phyloP scores from a whole-genome alignment of 805 yeast genomes.

The Yarrowia hollandica region DNA sequence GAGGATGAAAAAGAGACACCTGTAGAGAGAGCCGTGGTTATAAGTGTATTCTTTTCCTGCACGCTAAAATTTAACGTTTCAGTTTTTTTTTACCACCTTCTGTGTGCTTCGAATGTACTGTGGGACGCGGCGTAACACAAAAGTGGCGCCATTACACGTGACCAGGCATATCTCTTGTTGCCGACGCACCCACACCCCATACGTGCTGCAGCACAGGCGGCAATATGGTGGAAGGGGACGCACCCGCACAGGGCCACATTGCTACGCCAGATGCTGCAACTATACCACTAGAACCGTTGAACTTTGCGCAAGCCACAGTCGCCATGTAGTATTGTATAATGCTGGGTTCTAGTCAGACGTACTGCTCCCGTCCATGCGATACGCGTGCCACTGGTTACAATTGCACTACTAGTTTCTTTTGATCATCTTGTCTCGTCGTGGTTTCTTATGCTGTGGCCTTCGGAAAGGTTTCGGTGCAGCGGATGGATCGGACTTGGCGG shows the following conservation, averaged over 20 bases:
- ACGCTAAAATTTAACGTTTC: not conserved
- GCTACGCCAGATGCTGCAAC: too few relatives aligned
- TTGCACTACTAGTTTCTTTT: not conserved
- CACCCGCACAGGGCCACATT: too few relatives aligned
- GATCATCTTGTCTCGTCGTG: not conserved
- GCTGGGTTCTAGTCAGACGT: too few relatives aligned
- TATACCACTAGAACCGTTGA: constrained; percentile 1
- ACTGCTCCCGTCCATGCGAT: too few relatives aligned
- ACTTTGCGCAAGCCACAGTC: constrained; percentile 25
- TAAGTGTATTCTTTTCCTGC: not conserved
- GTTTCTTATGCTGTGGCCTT: not conserved
- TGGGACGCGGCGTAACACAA: too few relatives aligned
- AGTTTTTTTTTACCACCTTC: not conserved
- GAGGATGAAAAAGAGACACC: not conserved
- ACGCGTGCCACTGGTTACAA: too few relatives aligned
- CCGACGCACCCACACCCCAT: too few relatives aligned
- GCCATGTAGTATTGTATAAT: too few relatives aligned
- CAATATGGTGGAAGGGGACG: too few relatives aligned
- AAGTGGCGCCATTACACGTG: constrained; percentile 12
- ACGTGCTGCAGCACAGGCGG: too few relatives aligned
- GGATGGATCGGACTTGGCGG: not conserved
- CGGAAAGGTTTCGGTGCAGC: not conserved
- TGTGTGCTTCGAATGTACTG: constrained; percentile 23
- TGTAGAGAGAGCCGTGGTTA: not conserved
- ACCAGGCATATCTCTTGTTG: not conserved